Base-by-base conservation (phyloP, 768 basidiomycete genomes). In the Chalciporus sphaerocephalus region DNA sequence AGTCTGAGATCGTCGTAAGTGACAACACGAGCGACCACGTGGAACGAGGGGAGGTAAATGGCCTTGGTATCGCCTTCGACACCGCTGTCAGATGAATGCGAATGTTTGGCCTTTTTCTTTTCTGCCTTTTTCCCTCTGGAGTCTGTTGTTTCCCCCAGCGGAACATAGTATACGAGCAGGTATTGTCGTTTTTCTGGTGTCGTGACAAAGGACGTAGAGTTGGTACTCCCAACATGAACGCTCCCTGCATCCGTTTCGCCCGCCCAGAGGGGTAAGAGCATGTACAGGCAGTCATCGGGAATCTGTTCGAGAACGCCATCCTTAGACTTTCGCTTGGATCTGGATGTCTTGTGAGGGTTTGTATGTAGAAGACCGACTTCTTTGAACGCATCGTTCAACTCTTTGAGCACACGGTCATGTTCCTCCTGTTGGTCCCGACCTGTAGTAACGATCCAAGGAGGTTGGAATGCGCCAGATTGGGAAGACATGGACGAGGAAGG, bases 241-340 rank as follows among this genome's bases (percentile, higher is more conserved):
- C 38, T 59, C 50, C 36, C 70, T 66, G 75, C 58, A 60, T 87
- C 86, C 1, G 79, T 86, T 53, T 86, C 83, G 15, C 82, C 77
- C 8, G 84, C 80, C 87, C 88, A 92, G n/a, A 92, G 71, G 13
- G 89, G 89, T 15, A 92, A 71, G 20, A 90, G 74, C 89, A 92
- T 91, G 61, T 84, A 88, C 41, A 90, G 69, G 18, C 79, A 78
- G 12, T 90, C 86, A 5, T 75, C 65, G 0, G 84, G 83, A 28
- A 91, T 72, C 25, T 78, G 70, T 25, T 76, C 72, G 45, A 88
- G 78, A 50, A 85, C 70, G 47, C 78, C 73, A 5, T 58, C 48
- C 8, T 21, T 39, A 17, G 42, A 20, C 44, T 36, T 61, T 16
- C 48, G 57, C 50, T 49, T 61, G 38, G 45, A 10, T 40, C 49